These are phyloP conservation scores for Fusarium odoratissimum DNA, from an alignment of 2,329 filamentous ascomycete genomes.

Conservation along the genomic window DNA sequence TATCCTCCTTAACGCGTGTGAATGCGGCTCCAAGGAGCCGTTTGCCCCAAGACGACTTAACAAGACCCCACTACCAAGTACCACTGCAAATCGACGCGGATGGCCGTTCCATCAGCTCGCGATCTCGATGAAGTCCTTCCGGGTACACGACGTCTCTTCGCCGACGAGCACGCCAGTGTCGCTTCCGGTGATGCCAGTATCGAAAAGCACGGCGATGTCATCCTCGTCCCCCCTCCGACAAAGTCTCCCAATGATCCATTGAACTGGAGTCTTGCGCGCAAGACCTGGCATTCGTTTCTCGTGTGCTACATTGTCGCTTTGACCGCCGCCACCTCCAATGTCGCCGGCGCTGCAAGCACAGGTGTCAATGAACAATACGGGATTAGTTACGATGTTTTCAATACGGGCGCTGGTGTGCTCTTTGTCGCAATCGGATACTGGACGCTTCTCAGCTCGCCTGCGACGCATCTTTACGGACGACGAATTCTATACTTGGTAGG, in stretches of 20 bases:
- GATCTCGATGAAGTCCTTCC: slow-evolving; percentile 44
- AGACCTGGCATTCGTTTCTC: slow-evolving; percentile 62
- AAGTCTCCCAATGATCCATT: slow-evolving; percentile 64
- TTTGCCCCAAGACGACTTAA: slow-evolving; percentile 21
- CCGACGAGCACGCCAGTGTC: slow-evolving; percentile 43
- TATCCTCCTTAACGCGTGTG: slow-evolving; percentile 37
- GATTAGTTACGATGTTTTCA: slow-evolving; percentile 64
- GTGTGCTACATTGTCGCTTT: slow-evolving; percentile 65
- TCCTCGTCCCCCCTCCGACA: slow-evolving; percentile 65
- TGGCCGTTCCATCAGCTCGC: slow-evolving; percentile 36
- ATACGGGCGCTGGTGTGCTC: slow-evolving; percentile 67
- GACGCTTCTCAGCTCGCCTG: slow-evolving; percentile 63
- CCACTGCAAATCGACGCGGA: slow-evolving; percentile 22
- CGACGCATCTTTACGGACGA: slow-evolving; percentile 65
- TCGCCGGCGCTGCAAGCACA: slow-evolving; percentile 63
- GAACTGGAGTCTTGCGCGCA: slow-evolving; percentile 61
- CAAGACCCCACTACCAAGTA: slow-evolving; percentile 1
- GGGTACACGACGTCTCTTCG: slow-evolving; percentile 47
- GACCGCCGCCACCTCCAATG: slow-evolving; percentile 67
- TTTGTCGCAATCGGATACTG: slow-evolving; percentile 68
- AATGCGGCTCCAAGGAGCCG: slow-evolving; percentile 40
- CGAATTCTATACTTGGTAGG: slow-evolving; percentile 66
- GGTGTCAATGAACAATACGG: slow-evolving; percentile 62
- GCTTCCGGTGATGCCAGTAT: slow-evolving; percentile 38
- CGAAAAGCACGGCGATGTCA: slow-evolving; percentile 56